phyloP scores from a whole-genome alignment of 306 rosid species.

The Hippophae gyantsensis region DNA sequence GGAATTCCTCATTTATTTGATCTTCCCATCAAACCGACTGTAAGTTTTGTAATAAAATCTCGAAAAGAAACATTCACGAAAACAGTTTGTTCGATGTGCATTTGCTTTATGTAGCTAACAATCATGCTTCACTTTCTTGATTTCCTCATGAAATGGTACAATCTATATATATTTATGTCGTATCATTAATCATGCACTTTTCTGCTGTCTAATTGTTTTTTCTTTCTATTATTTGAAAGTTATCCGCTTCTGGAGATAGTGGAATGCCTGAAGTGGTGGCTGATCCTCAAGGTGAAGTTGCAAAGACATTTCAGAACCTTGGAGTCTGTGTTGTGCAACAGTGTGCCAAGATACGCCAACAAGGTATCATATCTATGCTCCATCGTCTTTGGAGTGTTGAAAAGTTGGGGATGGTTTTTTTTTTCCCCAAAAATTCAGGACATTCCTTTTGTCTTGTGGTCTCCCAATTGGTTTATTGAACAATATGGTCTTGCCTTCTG shows the following conservation, averaged over 20 bases:
- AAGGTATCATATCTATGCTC: constrained; percentile 44
- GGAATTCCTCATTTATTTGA: constrained; percentile 96
- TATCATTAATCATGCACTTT: too few relatives aligned
- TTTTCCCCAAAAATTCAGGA: too few relatives aligned
- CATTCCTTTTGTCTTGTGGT: too few relatives aligned
- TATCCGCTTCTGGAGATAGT: constrained; percentile 96
- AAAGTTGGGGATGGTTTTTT: too few relatives aligned
- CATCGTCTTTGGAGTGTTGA: not conserved
- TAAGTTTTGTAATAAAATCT: constrained; percentile 27
- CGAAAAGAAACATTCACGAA: too few relatives aligned
- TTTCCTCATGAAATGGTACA: too few relatives aligned
- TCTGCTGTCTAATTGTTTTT: too few relatives aligned
- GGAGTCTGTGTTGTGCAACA: constrained; percentile 93
- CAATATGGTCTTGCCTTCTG: constrained; percentile 1
- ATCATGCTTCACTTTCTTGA: too few relatives aligned
- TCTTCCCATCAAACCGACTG: constrained; percentile 91
- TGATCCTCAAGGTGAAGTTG: constrained; percentile 84
- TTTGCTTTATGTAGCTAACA: too few relatives aligned
- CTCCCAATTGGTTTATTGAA: too few relatives aligned
- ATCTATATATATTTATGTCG: too few relatives aligned
- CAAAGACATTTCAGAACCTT: constrained; percentile 72
- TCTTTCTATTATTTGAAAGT: constrained; percentile 30
- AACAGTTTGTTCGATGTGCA: too few relatives aligned
- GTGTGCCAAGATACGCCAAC: constrained; percentile 98
- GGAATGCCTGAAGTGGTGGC: constrained; percentile 93